Base-by-base conservation (phyloP, 164 flowering plant species). In the Kingdonia uniflora region DNA sequence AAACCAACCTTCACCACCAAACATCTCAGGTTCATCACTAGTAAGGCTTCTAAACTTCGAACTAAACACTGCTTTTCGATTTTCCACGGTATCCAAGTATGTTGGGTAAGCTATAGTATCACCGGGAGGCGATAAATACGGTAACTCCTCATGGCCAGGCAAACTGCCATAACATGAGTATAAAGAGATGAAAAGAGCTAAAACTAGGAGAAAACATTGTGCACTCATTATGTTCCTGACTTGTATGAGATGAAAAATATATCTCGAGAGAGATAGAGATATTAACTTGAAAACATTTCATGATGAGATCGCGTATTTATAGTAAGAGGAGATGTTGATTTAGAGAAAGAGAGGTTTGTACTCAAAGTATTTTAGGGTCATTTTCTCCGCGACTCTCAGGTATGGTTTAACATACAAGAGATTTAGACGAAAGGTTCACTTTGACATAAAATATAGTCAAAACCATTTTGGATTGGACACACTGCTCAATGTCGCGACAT, bases 401-500 rank as follows among this genome's bases (percentile, higher is more conserved):
- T 65, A 62, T 65, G 74, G 68, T 42, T 62, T 65, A 23, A 53
- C 49, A 48, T 51, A 42, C 44, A 54, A 60, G 66, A 68, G 62
- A 68, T 54, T 65, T 43, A 71, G 64, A 71, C 75, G 78, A 25
- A 70, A 73, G 44, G 53, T 24, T 39, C 23, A 3, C 35, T 8
- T 29, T 29, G 35, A 29, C 8, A 29, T 29, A 29, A 29, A 29
- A 29, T 8, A 29, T 29, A 29, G 35, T 29, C 4, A 29, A 29
- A 29, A 29, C 4, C 35, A 29, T 29, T 29, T 29, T 29, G 35
- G 8, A 29, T 3, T 29, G 6, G 35, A 29, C 35, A 29, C 35
- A 29, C 35, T 29, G 35, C 35, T 29, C 35, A 29, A 3, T 29
- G 8, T 29, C 35, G 8, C 35, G 35, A 29, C 35, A 29, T 29